These are phyloP conservation scores for Ogataea pilisensis DNA, from an alignment of 805 yeast genomes.

Conservation along the genomic window DNA sequence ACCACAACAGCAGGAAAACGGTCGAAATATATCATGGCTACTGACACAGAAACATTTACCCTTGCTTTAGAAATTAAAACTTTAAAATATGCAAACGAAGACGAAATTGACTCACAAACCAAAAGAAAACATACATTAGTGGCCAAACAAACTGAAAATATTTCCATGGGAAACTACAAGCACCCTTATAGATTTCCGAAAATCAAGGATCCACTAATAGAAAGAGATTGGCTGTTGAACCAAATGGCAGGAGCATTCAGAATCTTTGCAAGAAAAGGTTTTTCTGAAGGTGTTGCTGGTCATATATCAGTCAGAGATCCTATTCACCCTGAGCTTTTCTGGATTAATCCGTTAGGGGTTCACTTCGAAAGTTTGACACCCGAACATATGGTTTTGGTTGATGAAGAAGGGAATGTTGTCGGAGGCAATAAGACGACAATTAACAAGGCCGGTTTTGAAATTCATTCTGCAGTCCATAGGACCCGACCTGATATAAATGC, in stretches of 20 bases:
- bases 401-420: conserved; percentile 54
- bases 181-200: conserved; percentile 39
- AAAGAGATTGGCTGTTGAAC: conserved; percentile 51
- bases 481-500: conserved; percentile 65
- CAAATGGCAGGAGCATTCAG: conserved; percentile 85
- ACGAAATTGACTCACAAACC: neutral
- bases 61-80: neutral
- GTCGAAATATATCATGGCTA: too few relatives aligned
- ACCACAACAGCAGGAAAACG: too few relatives aligned
- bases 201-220: conserved; percentile 40
- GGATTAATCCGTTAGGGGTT: conserved; percentile 80
- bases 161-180: conserved; percentile 47
- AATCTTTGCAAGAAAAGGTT: conserved; percentile 72
- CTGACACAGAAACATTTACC: too few relatives aligned
- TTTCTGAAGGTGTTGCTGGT: conserved; percentile 76
- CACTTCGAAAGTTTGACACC: conserved; percentile 43
- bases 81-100: neutral
- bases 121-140: neutral
- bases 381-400: conserved; percentile 32
- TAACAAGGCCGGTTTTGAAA: conserved; percentile 64
- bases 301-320: conserved; percentile 84
- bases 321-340: conserved; percentile 64
- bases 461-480: conserved; percentile 59
- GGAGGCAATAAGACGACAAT: conserved; percentile 49
- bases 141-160: conserved; percentile 38